phyloP scores from a whole-genome alignment of 2,329 filamentous ascomycete species.

The Diaporthe vaccinii region DNA sequence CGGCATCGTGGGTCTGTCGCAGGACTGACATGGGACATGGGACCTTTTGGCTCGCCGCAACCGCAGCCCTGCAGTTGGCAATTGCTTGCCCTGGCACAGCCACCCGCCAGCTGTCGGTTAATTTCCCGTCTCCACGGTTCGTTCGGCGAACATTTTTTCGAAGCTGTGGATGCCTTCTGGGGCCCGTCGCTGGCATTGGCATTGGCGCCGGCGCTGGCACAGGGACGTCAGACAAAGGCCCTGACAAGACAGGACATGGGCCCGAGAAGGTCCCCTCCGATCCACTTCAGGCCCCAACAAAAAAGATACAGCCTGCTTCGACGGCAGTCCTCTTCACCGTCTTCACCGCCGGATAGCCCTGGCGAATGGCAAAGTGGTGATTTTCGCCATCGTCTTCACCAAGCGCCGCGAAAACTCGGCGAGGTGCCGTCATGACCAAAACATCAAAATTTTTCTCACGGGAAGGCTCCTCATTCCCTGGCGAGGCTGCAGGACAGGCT shows the following conservation, averaged over 20 bases:
- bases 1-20: slow-evolving; percentile 32
- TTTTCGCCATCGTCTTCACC: slow-evolving; percentile 11
- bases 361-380: slow-evolving; percentile 16
- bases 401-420: slow-evolving; percentile 22
- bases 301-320: slow-evolving; percentile 22
- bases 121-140: slow-evolving; percentile 33
- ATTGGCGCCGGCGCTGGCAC: neutral
- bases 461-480: neutral
- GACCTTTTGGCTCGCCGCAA: neutral
- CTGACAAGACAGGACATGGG: slow-evolving; percentile 13
- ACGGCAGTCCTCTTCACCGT: slow-evolving; percentile 1
- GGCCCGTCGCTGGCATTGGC: slow-evolving; percentile 27
- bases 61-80: slow-evolving; percentile 16
- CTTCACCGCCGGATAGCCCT: slow-evolving; percentile 29
- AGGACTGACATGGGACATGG: slow-evolving; percentile 11
- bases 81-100: slow-evolving; percentile 23
- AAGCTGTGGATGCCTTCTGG: slow-evolving; percentile 32
- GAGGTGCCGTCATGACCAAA: slow-evolving; percentile 7
- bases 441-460: slow-evolving; percentile 2
- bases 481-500: slow-evolving; percentile 20
- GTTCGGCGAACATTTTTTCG: slow-evolving; percentile 33
- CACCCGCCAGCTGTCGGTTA: slow-evolving; percentile 26
- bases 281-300: slow-evolving; percentile 28
- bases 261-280: neutral
- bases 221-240: slow-evolving; percentile 5